Evolutionary conservation across 805 yeast genomes (phyloP), one percentile per base, ranked within the genome.

Genomic region (Saccharomycopsis schoenii): DNA sequence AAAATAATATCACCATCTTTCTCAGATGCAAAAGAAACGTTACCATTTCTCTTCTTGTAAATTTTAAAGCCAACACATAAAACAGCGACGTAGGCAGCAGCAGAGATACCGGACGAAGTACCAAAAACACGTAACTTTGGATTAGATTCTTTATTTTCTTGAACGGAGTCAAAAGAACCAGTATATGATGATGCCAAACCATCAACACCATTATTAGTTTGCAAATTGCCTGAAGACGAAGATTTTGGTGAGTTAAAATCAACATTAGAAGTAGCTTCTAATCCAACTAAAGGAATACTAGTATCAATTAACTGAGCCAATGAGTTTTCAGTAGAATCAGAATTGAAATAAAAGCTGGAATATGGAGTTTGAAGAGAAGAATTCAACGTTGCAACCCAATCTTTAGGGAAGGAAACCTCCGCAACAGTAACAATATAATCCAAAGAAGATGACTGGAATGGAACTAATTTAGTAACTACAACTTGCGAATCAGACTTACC

Each of bases 361-460:
- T 75, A 67, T 0, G 77, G 65, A 61, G 64, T 61, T 47, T 59
- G 61, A n/a, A 63, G 51, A 36, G 64, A 55, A 21, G 61, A 34
- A 29, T 61, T 57, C 57, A 64, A 62, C 0, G 74, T 70, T 1
- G 71, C 67, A 17, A 88, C 79, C 37, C 79, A 73, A 12, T 72
- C 70, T 11, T 74, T 70, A 24, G 96, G 96, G 75, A 90, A 86
- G 70, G 88, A 90, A 60, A 89, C 86, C 70, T 87, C 87, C 6
- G 97, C 98, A 63, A 92, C 88, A 0, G 97, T 88, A 60, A 89
- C 89, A 63, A 90, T 80, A 72, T 89, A 93, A 56, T 76, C 76
- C 57, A 77, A 77, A 14, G 73, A 73, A 1, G 76, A 60, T 1
- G 89, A 80, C 17, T 84, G 78, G 69, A 84, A 88, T 43, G 98